Conservation (phyloP, 164 flowering plant species). For the Platanus orientalis region DNA sequence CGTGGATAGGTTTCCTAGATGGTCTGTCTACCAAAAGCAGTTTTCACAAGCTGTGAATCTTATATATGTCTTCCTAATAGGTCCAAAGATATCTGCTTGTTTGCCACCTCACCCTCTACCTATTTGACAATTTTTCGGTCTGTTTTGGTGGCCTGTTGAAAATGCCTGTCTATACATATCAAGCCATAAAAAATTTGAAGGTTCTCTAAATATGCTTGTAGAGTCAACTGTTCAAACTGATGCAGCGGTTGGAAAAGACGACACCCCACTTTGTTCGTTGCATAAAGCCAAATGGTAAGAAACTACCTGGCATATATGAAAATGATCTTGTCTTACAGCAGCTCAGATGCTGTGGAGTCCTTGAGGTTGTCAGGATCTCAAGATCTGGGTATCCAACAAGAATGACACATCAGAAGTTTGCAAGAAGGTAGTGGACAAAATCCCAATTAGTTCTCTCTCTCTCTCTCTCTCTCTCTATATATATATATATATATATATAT, state of each 20-base stretch:
- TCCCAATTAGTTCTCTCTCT: too few species aligned
- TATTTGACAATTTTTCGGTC: too few species aligned
- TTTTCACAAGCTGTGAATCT: too few species aligned
- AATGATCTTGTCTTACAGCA: conserved; percentile 76
- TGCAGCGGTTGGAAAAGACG: conserved; percentile 78
- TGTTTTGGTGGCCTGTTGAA: background rate
- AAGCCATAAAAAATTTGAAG: background rate
- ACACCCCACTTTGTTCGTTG: conserved; percentile 88
- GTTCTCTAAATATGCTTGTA: conserved; percentile 31
- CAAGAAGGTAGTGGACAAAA: conserved; percentile 49
- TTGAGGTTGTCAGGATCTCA: conserved; percentile 78
- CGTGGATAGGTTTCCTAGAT: too few species aligned
- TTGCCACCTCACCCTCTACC: too few species aligned
- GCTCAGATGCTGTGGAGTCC: too few species aligned
- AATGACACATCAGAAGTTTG: conserved; percentile 80
- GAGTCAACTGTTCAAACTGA: conserved; percentile 77
- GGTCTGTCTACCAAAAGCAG: too few species aligned
- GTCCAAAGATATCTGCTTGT: too few species aligned
- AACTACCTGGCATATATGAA: conserved; percentile 67
- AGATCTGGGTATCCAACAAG: conserved; percentile 84
- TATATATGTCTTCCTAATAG: too few species aligned
- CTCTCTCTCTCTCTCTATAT: too few species aligned
- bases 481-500: too few species aligned
- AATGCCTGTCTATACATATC: background rate
- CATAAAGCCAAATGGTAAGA: conserved; percentile 76